Base-by-base conservation (phyloP, 2,329 filamentous ascomycete genomes). In the Fusarium irregulare region DNA sequence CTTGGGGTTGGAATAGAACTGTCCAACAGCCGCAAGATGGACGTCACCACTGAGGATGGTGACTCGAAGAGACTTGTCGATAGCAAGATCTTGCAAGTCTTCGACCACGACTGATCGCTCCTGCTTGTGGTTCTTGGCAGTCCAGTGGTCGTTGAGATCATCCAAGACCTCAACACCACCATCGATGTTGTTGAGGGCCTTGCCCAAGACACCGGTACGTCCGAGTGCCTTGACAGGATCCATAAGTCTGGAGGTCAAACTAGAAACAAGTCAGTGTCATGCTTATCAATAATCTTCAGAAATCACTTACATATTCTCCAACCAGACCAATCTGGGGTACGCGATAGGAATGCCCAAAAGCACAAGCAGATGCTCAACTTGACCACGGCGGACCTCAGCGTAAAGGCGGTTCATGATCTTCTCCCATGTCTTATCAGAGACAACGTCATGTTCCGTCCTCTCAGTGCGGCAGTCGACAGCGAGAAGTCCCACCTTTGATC, bases 121-220 rank as follows among this genome's bases (percentile, higher is more conserved):
- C 27, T 89, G 86, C 78, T 98, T 99, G 83, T 98, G 94, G 76
- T 94, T 93, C 77, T 93, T 97, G 40, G 95, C 93, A 1, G 95
- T 98, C 96, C 96, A 99, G 78, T 99, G 95, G 79, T 98, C 96
- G 77, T 98, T 95, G 12, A 97, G 83, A 74, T 97, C 94, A 77
- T 97, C 94, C 28, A 97, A 84, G 16, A 98, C 92, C 79, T 98
- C 96, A 8, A 96, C 92, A 20, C 93, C 93, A 23, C 93, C 94
- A 76, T 98, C 94, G 73, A 97, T 94, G 72, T 92, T 92, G 82
- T 97, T 97, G 41, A 97, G 84, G 45, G 97, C 89, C 64, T 88
- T 88, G 6, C 93, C 93, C 54, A 98, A 85, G 71, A 97, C 80
- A 3, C 95, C 94, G 37, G 91, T 88, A 75, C 93, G 92, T 41